A percentile compares a stretch with the other conserved stretches of the same genome.
These are phyloP conservation scores for Conticribra guillardii DNA, from an alignment of 108 stramenopile genomes.

Conservation along the genomic window DNA sequence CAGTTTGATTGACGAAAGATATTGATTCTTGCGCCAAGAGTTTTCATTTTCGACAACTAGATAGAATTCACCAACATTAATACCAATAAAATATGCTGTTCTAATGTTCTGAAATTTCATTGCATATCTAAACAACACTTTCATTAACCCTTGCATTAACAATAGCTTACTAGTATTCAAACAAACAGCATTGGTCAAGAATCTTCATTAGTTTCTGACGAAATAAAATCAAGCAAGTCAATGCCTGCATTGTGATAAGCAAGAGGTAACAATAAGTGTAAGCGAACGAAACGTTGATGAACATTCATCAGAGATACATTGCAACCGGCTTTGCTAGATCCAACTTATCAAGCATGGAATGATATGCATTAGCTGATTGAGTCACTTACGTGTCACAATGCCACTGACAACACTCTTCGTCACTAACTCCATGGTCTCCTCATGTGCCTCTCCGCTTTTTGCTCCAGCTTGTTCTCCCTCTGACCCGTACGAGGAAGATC, in stretches of 20 bases:
- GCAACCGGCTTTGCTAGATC: no score
- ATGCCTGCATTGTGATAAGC: constrained; percentile 19
- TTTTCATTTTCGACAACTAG: no score
- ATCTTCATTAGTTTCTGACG: background rate
- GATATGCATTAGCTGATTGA: background rate
- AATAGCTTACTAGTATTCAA: background rate
- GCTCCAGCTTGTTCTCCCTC: constrained; percentile 32
- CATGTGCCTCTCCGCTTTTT: constrained; percentile 34
- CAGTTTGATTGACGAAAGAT: no score
- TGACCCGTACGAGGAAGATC: constrained; percentile 13
- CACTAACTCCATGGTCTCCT: constrained; percentile 42
- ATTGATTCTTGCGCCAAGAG: no score
- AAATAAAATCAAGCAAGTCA: constrained; percentile 71
- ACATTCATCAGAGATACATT: no score
- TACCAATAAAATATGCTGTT: no score
- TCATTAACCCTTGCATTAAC: background rate
- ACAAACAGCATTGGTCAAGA: background rate
- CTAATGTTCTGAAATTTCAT: no score
- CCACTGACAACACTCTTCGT: constrained; percentile 74
- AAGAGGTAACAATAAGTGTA: no score
- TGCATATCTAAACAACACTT: no score
- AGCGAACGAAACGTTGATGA: no score
- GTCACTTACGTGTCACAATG: constrained; percentile 58
- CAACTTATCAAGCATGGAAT: background rate
- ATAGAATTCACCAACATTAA: no score